Conservation (phyloP, 768 basidiomycete genomes). For the Kwoniella mangroviensis region DNA sequence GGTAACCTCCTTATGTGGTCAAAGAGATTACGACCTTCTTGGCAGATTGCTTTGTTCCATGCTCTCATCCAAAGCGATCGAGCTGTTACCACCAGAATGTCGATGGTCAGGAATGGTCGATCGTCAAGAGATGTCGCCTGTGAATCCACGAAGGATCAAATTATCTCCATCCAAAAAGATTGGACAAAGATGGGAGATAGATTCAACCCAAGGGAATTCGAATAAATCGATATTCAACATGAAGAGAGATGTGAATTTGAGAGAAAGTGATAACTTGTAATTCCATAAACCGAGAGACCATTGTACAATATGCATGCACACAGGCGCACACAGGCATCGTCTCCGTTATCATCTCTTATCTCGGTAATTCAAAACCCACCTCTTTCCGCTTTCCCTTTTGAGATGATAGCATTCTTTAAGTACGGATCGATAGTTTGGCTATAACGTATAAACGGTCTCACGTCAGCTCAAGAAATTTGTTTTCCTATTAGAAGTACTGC, state of each 20-base stretch:
- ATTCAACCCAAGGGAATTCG: neutral
- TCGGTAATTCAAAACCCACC: neutral
- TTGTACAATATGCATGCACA: neutral
- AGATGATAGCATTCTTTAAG: neutral
- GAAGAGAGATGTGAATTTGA: neutral
- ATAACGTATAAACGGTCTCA: neutral
- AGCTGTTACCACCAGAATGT: neutral
- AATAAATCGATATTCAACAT: neutral
- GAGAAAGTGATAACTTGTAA: neutral
- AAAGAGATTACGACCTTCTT: neutral
- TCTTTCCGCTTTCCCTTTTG: neutral
- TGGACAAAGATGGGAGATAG: neutral
- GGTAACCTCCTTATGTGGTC: neutral
- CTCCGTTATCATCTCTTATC: neutral
- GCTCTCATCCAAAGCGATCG: neutral
- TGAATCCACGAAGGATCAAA: neutral
- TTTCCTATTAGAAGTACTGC: neutral
- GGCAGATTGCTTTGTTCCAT: conserved; percentile 7
- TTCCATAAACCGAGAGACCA: neutral
- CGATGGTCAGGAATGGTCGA: too few species aligned
- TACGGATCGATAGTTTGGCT: neutral
- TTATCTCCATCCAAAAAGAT: neutral
- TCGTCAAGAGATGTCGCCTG: too few species aligned
- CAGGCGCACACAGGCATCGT: neutral
- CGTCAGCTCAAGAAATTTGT: neutral